Conservation (phyloP, 352 stramenopile species). For the Globisporangium nunn region DNA sequence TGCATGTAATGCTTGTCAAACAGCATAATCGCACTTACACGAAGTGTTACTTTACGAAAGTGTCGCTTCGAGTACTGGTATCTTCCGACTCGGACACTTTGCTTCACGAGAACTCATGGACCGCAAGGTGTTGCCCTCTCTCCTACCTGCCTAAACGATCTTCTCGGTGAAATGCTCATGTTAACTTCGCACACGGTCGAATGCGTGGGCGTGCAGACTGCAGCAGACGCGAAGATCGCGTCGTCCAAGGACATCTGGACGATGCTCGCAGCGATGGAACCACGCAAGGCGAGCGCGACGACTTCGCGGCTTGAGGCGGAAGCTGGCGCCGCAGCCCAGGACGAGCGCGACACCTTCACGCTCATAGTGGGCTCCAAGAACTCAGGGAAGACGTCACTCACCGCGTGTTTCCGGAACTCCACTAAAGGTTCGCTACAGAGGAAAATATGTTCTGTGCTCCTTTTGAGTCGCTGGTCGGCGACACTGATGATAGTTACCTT, state of each 20-base stretch:
- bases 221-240: slow-evolving; percentile 9
- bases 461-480: neutral
- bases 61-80: neutral
- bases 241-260: slow-evolving; percentile 67
- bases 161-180: neutral
- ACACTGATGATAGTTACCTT: neutral
- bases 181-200: neutral
- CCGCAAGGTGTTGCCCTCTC: neutral
- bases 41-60: neutral
- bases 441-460: neutral
- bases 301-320: slow-evolving; percentile 12
- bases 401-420: slow-evolving; percentile 55
- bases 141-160: too few relatives aligned
- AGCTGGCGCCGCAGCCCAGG: slow-evolving; percentile 11
- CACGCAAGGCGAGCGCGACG: slow-evolving; percentile 17
- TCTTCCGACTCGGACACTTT: neutral
- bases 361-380: slow-evolving; percentile 58
- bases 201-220: neutral
- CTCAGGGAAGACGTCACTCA: slow-evolving; percentile 81
- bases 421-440: slow-evolving; percentile 25
- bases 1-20: neutral
- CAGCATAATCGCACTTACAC: neutral
- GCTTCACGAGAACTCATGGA: neutral
- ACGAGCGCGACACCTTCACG: slow-evolving; percentile 69
- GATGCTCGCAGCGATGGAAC: slow-evolving; percentile 48